These are phyloP conservation scores for Aspergillus heteromorphus DNA, from an alignment of 495 filamentous ascomycete genomes.

Conservation along the genomic window DNA sequence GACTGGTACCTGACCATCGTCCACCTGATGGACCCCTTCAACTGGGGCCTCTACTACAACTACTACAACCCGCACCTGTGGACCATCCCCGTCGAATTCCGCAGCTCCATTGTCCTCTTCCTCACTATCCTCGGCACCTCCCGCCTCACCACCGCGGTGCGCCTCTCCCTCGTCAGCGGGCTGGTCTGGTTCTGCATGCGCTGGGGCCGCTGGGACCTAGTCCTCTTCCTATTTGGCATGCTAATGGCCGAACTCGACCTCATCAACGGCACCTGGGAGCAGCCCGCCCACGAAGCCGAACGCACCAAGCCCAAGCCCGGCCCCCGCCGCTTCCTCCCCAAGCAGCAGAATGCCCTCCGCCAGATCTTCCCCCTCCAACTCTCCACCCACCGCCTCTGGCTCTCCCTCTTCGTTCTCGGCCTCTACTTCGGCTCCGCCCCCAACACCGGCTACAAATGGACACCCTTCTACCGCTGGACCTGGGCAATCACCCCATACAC, in stretches of 20 bases:
- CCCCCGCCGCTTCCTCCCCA: constrained; percentile 4
- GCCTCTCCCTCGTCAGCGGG: constrained; percentile 38
- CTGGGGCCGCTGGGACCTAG: constrained; percentile 54
- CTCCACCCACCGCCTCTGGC: constrained; percentile 50
- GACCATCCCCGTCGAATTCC: constrained; percentile 70
- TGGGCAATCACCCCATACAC: constrained; percentile 35
- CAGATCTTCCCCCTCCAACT: constrained; percentile 31
- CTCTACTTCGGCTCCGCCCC: constrained; percentile 42
- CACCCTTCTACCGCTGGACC: constrained; percentile 42
- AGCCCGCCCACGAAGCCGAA: constrained; percentile 9
- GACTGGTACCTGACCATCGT: constrained; percentile 45
- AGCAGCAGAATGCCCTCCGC: not conserved
- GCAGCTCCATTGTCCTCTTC: constrained; percentile 61
- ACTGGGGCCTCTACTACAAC: constrained; percentile 49
- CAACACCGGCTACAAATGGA: constrained; percentile 40
- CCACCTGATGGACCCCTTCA: constrained; percentile 48
- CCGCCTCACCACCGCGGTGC: constrained; percentile 39
- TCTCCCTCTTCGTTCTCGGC: constrained; percentile 38
- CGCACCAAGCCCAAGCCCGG: constrained; percentile 4
- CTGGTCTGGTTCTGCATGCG: constrained; percentile 53
- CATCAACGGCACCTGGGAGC: constrained; percentile 42
- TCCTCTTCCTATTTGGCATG: constrained; percentile 56
- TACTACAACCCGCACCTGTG: constrained; percentile 64
- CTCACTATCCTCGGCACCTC: constrained; percentile 52
- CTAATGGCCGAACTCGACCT: constrained; percentile 55